These are phyloP conservation scores for Boletus smithii DNA, from an alignment of 1,284 basidiomycete genomes.

Conservation along the genomic window DNA sequence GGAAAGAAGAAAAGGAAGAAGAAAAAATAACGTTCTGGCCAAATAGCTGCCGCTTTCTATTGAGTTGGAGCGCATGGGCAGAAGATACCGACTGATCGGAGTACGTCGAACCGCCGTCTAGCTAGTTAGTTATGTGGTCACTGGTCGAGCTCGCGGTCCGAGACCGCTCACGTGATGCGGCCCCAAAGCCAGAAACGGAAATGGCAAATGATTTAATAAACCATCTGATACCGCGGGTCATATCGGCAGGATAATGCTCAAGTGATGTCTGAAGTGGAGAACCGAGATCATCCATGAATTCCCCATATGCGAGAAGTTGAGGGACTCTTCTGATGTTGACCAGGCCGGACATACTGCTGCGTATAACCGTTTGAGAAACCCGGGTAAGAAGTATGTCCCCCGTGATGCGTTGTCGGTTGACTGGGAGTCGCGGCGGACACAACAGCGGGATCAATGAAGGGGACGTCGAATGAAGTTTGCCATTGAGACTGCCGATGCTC, in stretches of 20 bases:
- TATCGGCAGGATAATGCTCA: slow-evolving; percentile 3
- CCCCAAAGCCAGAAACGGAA: not conserved
- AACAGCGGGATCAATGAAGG: slow-evolving; percentile 25
- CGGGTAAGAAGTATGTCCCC: slow-evolving; percentile 5
- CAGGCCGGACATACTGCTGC: slow-evolving; percentile 17
- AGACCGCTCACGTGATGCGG: slow-evolving; percentile 6
- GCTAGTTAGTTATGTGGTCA: no score
- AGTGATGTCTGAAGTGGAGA: not conserved
- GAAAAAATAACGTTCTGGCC: slow-evolving; percentile 1
- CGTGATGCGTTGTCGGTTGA: slow-evolving; percentile 8
- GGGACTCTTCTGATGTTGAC: slow-evolving; percentile 20
- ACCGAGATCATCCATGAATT: slow-evolving; percentile 21
- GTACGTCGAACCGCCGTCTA: no score
- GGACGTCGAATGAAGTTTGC: slow-evolving; percentile 6
- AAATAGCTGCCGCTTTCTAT: slow-evolving; percentile 8
- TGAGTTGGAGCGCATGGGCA: not conserved
- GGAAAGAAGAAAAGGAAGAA: not conserved
- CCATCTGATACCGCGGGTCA: slow-evolving; percentile 10
- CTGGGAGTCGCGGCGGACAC: slow-evolving; percentile 13
- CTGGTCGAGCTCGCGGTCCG: not conserved
- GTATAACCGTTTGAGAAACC: slow-evolving; percentile 10
- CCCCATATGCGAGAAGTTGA: slow-evolving; percentile 27
- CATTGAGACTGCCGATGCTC: slow-evolving; percentile 19
- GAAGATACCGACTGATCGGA: no score
- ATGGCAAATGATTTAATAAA: slow-evolving; percentile 7